These are phyloP conservation scores for Fagus sylvatica DNA, from an alignment of 306 rosid species.

Conservation along the genomic window DNA sequence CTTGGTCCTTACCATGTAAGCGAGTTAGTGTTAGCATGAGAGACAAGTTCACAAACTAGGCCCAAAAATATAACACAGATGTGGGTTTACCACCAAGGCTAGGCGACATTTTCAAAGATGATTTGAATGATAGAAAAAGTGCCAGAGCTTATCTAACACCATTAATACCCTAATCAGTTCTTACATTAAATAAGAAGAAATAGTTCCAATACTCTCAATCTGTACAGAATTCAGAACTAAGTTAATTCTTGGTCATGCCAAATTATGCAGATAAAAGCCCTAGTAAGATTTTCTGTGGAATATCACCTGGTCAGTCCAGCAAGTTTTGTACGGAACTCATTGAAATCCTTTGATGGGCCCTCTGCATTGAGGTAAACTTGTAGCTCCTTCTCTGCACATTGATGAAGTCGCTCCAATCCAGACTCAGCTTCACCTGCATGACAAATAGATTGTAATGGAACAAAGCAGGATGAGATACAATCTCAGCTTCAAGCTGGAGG, in stretches of 20 bases:
- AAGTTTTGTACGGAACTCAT: slow-evolving; percentile 73
- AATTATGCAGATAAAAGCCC: not conserved
- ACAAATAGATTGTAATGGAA: not conserved
- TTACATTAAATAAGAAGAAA: not conserved
- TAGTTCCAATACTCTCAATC: not conserved
- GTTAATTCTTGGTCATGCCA: not conserved
- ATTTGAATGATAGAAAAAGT: too few species aligned
- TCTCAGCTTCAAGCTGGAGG: not conserved
- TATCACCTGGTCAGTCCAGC: slow-evolving; percentile 67
- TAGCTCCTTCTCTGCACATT: slow-evolving; percentile 78
- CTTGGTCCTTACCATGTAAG: too few species aligned
- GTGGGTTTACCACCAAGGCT: not conserved
- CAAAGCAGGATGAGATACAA: not conserved
- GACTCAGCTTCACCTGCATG: slow-evolving; percentile 73
- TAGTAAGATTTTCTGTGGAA: too few species aligned
- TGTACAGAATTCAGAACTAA: not conserved
- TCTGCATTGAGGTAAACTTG: slow-evolving; percentile 59
- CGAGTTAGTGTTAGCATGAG: not conserved
- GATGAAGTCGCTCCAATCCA: slow-evolving; percentile 79
- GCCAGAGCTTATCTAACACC: too few species aligned
- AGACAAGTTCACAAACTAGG: not conserved
- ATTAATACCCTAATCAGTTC: not conserved
- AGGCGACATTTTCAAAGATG: not conserved
- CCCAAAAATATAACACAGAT: not conserved
- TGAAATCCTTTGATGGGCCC: slow-evolving; percentile 68